Percentiles rank a stretch among this genome's conserved stretches.
Conservation (phyloP, 169 alveolate genomes). For the Neospora caninum region DNA sequence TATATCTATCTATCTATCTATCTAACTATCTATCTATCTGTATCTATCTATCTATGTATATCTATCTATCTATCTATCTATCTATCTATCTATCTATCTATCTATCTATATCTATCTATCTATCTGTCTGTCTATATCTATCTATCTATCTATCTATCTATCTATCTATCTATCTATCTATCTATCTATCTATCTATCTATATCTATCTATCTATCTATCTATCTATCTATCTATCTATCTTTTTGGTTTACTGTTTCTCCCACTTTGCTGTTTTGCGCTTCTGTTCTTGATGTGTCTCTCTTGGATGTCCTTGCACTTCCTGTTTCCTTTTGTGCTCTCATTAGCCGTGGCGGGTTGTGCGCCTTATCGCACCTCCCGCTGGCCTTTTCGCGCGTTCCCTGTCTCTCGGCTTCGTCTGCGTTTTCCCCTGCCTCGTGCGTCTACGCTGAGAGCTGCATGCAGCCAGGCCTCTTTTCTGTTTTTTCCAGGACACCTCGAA, state of each 20-base stretch:
- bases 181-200: background rate
- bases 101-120: background rate
- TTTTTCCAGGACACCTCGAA: constrained; percentile 45
- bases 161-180: background rate
- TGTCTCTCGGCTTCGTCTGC: background rate
- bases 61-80: background rate
- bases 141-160: background rate
- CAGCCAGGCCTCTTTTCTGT: background rate
- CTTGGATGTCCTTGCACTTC: background rate
- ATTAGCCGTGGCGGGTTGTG: background rate
- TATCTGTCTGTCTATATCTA: background rate
- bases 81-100: background rate
- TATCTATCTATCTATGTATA: background rate
- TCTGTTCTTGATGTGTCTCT: background rate
- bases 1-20: no score
- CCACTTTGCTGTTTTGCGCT: background rate
- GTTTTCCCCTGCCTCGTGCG: background rate
- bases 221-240: no score
- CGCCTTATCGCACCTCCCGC: background rate
- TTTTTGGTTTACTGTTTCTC: background rate
- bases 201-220: no score
- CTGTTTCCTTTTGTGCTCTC: constrained; percentile 10
- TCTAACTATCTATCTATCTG: no score
- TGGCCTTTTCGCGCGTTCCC: background rate
- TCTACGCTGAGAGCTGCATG: background rate